Base-by-base conservation (phyloP, 148 eudicot species). In the Dianthus caryophyllus region DNA sequence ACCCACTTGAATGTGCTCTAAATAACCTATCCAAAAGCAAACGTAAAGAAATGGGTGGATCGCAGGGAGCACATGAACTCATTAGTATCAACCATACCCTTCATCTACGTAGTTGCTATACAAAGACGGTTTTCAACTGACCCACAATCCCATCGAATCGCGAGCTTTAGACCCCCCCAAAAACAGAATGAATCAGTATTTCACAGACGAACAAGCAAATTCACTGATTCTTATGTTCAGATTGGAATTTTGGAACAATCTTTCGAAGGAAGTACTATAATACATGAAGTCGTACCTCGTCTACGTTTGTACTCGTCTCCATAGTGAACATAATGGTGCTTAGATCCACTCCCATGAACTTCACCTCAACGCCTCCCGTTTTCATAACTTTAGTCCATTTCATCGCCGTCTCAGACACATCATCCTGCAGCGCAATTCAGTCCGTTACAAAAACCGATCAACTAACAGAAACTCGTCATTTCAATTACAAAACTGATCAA, bases 241-340 rank as follows among this genome's bases (percentile, higher is more conserved):
- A 30, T 29, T 15, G 29, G 57, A 48, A 69, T 58, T 16, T 2
- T 16, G 41, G 30, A 58, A 58, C 13, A 2, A 6, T 2, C 11
- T 17, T 52, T 25, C 21, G 12, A 36, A n/a, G n/a, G n/a, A n/a
- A n/a, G n/a, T 24, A 51, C 29, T 7, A 43, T 2, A 9, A 30
- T 29, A 14, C 59, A 63, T 44, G 38, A 66, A 66, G 1, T 21
- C 50, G 43, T 80, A 95, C 99, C 99, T 95, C 93, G 31, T 79
- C 78, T 60, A 78, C 64, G 63, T 86, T 93, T 71, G 77, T 96
- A 39, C 96, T 90, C 61, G 79, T 78, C 71, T 90, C 85, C 88
- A 88, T 76, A 57, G 87, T 90, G 81, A 95, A 83, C 99, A 90
- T 95, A 58, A 95, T 71, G 43, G 99, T 90, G 75, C 73, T 77